Conservation (phyloP, 2,329 filamentous ascomycete species). For the Trichoderma asperellum region DNA sequence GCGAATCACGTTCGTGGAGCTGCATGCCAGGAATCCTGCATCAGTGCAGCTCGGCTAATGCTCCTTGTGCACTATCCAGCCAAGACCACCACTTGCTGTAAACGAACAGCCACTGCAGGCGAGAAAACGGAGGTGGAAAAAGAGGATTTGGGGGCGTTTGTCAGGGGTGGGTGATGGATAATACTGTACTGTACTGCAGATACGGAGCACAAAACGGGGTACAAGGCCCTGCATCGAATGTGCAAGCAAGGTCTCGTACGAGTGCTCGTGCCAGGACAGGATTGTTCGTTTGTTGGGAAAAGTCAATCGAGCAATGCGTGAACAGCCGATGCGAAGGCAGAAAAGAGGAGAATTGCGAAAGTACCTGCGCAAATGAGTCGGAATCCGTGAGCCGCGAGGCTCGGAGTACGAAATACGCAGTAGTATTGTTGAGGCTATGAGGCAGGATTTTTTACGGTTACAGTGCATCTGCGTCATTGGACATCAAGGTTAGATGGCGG, state of each 20-base stretch:
- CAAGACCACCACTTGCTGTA: neutral
- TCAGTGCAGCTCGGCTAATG: constrained; percentile 10
- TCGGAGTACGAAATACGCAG: neutral
- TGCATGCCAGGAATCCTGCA: constrained; percentile 26
- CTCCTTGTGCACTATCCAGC: neutral
- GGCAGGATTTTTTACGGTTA: neutral
- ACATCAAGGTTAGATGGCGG: constrained; percentile 2
- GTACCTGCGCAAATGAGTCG: neutral
- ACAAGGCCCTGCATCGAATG: neutral
- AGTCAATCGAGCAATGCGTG: neutral
- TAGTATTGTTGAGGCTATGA: neutral
- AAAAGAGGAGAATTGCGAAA: neutral
- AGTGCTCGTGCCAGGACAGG: neutral
- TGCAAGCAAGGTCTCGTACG: neutral
- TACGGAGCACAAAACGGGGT: neutral
- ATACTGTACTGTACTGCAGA: neutral
- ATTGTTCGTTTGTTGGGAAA: neutral
- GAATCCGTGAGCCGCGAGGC: constrained; percentile 3
- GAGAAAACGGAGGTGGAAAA: neutral
- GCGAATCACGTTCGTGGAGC: constrained; percentile 27
- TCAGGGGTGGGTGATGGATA: neutral
- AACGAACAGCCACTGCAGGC: neutral
- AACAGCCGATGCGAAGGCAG: neutral
- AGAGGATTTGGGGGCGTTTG: neutral
- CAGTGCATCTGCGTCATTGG: neutral